Evolutionary conservation across 2,329 filamentous ascomycete species (phyloP).

Genomic region (Sphaceloma murrayae): DNA sequence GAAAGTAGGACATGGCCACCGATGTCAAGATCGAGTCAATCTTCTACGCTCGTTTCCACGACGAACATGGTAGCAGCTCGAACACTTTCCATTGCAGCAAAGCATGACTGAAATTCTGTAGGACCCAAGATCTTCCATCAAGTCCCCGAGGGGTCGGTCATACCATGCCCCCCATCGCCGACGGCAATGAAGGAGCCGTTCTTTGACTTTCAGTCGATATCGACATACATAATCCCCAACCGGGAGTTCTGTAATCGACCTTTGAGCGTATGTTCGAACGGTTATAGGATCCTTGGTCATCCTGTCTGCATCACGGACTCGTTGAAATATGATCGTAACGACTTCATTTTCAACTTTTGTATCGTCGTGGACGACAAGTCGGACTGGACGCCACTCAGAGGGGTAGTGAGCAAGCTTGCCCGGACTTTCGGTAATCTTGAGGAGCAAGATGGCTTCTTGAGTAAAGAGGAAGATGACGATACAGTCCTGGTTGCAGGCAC

Average conservation of each 20-base stretch:
- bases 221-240: slow-evolving; percentile 87
- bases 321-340: slow-evolving; percentile 71
- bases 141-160: slow-evolving; percentile 52
- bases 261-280: slow-evolving; percentile 64
- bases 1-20: slow-evolving; percentile 8
- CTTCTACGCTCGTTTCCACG: slow-evolving; percentile 59
- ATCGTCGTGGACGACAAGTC: slow-evolving; percentile 62
- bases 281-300: slow-evolving; percentile 74
- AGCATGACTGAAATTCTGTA: slow-evolving; percentile 24
- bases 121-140: slow-evolving; percentile 56
- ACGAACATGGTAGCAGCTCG: slow-evolving; percentile 39
- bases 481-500: slow-evolving; percentile 25
- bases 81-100: not conserved
- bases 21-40: slow-evolving; percentile 38
- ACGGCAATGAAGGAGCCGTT: slow-evolving; percentile 49
- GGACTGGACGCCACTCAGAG: slow-evolving; percentile 50
- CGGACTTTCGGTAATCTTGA: slow-evolving; percentile 81
- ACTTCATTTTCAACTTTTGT: slow-evolving; percentile 98
- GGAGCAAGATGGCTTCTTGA: slow-evolving; percentile 79
- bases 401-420: slow-evolving; percentile 76
- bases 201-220: slow-evolving; percentile 76
- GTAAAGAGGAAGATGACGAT: slow-evolving; percentile 43
- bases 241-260: slow-evolving; percentile 92
- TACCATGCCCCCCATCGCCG: slow-evolving; percentile 33
- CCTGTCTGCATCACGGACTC: slow-evolving; percentile 74